Percentiles rank a stretch among this genome's conserved stretches.
These are phyloP conservation scores for Citrus sinensis DNA, from an alignment of 345 rosid genomes.

Conservation along the genomic window DNA sequence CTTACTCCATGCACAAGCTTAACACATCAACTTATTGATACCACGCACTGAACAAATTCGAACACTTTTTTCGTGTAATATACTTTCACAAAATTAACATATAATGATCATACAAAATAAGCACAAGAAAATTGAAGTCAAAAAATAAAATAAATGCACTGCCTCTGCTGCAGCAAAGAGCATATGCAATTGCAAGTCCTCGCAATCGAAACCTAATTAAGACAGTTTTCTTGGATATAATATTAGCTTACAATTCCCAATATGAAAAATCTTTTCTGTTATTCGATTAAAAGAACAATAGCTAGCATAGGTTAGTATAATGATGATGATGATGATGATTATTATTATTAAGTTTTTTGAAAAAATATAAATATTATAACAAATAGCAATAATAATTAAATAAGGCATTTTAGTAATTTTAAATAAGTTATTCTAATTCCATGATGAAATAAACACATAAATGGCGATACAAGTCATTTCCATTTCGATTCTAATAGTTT, in stretches of 20 bases:
- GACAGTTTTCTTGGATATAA: background rate
- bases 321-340: accelerated
- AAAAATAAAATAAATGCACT: constrained; percentile 10
- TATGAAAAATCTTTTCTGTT: background rate
- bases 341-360: too few relatives aligned
- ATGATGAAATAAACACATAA: too few relatives aligned
- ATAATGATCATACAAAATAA: background rate
- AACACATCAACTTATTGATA: background rate
- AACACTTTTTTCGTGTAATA: too few relatives aligned
- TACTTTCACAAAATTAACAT: background rate
- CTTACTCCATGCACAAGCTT: background rate
- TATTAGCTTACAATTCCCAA: background rate
- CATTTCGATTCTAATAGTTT: too few relatives aligned
- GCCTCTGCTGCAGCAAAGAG: constrained; percentile 89
- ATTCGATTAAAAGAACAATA: background rate
- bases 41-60: background rate
- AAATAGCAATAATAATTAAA: too few relatives aligned
- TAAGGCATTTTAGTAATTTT: too few relatives aligned
- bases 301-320: too few relatives aligned
- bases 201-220: constrained; percentile 72
- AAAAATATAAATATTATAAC: too few relatives aligned
- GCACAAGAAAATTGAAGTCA: background rate
- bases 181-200: constrained; percentile 91
- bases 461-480: accelerated
- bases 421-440: too few relatives aligned